Conservation (phyloP, 192 early-diverging fungal genomes). For the Podila horticola region DNA sequence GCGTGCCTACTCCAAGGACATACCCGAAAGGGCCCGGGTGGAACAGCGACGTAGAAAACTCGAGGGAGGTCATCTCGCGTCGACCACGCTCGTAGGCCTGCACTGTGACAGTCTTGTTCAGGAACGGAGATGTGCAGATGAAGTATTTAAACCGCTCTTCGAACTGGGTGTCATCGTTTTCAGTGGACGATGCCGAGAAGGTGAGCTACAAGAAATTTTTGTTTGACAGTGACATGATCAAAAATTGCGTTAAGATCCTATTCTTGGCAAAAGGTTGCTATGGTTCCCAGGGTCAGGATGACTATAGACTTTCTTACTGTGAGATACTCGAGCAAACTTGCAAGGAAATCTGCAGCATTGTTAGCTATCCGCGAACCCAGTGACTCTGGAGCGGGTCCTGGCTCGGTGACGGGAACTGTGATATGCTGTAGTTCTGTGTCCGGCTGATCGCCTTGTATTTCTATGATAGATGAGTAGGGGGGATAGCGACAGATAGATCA, state of each 20-base stretch:
- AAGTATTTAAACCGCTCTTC: constrained; percentile 70
- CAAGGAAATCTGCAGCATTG: constrained; percentile 27
- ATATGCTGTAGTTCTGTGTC: constrained; percentile 34
- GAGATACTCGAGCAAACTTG: constrained; percentile 33
- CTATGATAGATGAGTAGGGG: constrained; percentile 10
- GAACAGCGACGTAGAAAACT: constrained; percentile 21
- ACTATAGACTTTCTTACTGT: constrained; percentile 15
- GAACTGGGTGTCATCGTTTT: constrained; percentile 61
- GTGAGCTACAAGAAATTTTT: constrained; percentile 47
- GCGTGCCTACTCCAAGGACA: constrained; percentile 30
- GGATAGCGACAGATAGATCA: background rate
- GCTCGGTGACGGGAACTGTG: constrained; percentile 34
- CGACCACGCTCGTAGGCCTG: constrained; percentile 53
- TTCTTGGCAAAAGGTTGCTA: too few species aligned
- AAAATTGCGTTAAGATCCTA: background rate
- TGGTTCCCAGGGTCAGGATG: background rate
- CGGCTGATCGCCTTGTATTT: constrained; percentile 51
- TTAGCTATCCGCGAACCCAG: constrained; percentile 22
- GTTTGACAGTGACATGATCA: background rate
- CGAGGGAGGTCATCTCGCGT: constrained; percentile 33
- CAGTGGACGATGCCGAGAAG: constrained; percentile 57
- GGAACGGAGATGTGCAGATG: constrained; percentile 65
- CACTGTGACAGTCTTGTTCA: constrained; percentile 56
- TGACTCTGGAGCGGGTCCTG: constrained; percentile 19
- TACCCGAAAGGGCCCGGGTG: constrained; percentile 34